Conservation (phyloP, 106 monocot species). For the Iris macrosiphon region DNA sequence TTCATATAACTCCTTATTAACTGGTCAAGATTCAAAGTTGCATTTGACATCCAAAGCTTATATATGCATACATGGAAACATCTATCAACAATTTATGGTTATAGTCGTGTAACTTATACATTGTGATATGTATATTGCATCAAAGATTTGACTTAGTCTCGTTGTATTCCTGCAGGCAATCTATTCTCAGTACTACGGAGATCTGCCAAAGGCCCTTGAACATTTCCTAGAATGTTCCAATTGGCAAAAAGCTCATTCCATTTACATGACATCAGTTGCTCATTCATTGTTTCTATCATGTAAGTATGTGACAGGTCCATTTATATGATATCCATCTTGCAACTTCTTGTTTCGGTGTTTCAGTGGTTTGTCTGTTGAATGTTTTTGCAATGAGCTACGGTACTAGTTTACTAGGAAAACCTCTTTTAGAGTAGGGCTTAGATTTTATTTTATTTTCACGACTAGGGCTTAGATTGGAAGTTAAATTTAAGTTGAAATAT, state of each 20-base stretch:
- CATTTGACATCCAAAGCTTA: no score
- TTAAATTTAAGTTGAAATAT: no score
- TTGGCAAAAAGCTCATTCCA: constrained; percentile 89
- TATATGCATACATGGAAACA: no score
- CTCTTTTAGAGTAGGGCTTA: no score
- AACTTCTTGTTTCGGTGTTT: no score
- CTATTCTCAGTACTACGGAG: constrained; percentile 74
- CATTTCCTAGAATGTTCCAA: constrained; percentile 79
- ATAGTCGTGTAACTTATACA: background rate
- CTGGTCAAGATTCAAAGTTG: no score
- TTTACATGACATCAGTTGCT: constrained; percentile 77
- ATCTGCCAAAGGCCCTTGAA: constrained; percentile 65
- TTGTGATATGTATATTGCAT: background rate
- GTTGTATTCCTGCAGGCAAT: constrained; percentile 55
- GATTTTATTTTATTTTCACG: no score
- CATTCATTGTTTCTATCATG: constrained; percentile 89
- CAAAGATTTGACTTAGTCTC: constrained; percentile 1
- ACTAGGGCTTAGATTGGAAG: no score
- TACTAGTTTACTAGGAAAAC: no score
- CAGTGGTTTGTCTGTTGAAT: no score
- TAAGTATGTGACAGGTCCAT: constrained; percentile 50
- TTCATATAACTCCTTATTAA: background rate
- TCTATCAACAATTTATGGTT: background rate
- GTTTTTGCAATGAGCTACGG: no score
- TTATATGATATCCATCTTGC: no score